Base-by-base conservation (phyloP, 2,329 filamentous ascomycete species). In the Microsporum audouinii region DNA sequence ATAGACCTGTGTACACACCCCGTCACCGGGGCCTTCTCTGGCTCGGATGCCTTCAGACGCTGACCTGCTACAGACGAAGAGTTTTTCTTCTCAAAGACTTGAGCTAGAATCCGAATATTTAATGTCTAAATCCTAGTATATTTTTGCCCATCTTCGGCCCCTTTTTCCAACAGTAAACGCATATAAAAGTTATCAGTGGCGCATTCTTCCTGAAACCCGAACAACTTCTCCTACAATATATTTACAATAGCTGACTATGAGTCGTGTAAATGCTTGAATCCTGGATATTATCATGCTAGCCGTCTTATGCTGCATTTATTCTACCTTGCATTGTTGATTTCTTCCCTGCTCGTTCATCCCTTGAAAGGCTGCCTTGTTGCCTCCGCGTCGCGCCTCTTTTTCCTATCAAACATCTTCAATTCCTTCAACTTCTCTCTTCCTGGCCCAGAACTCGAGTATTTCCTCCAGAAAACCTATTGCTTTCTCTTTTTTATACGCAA, bases 121-220 rank as follows among this genome's bases (percentile, higher is more conserved):
- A 55, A 55, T 55, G 49, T 55, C 49, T 55, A 55, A 55, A 33
- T 36, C 29, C 14, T 55, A 38, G 6, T 55, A 51, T 51, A n/a
- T 38, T 47, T 23, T 7, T 43, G 39, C 14, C 39, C 14, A 36
- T 1, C n/a, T 34, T 36, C 29, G 23, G 0, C 49, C 49, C 33
- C 33, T 31, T 34, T 55, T 27, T 49, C 45, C 45, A 33, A 23
- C 7, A 12, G 23, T 33, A 49, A 38, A 34, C 14, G 17, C 6
- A 49, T 31, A 49, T 31, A 49, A 34, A 33, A 55, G 17, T 29
- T 34, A 36, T 14, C 33, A 36, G 49, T 55, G 49, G 49, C 49
- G 49, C 49, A 31, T 55, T 55, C 31, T 2, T 17, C 2, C 33
- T 31, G 12, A 55, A 55, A 55, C 33, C n/a, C n/a, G n/a, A 34